Base-by-base conservation (phyloP, 306 rosid genomes). In the Castanea mollissima region DNA sequence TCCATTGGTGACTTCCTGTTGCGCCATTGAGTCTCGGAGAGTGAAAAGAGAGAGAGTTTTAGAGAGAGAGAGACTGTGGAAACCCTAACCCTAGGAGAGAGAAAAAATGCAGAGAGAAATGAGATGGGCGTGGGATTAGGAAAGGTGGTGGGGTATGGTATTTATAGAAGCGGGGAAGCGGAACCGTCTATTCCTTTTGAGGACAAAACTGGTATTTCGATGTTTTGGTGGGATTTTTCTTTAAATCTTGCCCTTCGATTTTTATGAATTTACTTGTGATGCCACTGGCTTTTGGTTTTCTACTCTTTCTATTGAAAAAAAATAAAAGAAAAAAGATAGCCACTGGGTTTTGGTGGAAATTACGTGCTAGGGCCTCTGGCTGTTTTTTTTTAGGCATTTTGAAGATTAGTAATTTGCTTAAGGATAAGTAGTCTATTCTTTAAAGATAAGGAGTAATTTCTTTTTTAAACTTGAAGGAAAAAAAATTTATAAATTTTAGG, bases 81-180 rank as follows among this genome's bases (percentile, higher is more conserved):
- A 31, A 49, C 73, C 69, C 83, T 60, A 90, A 84, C 90, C 95
- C 91, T 85, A 80, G n/a, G 91, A 85, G 79, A 81, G 92, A 82
- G 86, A 18, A 54, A 54, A 10, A 44, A 49, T 5, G 63, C 84
- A 70, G 21, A 58, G 46, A 8, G 3, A 83, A 73, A 81, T 21
- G 64, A 18, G 5, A 78, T 5, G 49, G 76, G 86, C 83, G 92
- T 84, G 90, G 78, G 31, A 6, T 1, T 3, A 16, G 2, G 0
- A 13, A 7, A 12, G 68, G 19, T 59, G 71, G 86, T 79, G 87
- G 86, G 87, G 34, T 55, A 57, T 77, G 81, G 74, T 2, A 46
- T 86, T 80, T 90, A 90, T 87, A 90, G 87, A 82, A 74, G 80
- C 85, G 89, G 87, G 86, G 87, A 77, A 83, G 90, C 63, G 79